Evolutionary conservation across 2,329 filamentous ascomycete genomes (phyloP), one percentile per base, ranked within the genome.

Genomic region (Fonsecaea monophora): DNA sequence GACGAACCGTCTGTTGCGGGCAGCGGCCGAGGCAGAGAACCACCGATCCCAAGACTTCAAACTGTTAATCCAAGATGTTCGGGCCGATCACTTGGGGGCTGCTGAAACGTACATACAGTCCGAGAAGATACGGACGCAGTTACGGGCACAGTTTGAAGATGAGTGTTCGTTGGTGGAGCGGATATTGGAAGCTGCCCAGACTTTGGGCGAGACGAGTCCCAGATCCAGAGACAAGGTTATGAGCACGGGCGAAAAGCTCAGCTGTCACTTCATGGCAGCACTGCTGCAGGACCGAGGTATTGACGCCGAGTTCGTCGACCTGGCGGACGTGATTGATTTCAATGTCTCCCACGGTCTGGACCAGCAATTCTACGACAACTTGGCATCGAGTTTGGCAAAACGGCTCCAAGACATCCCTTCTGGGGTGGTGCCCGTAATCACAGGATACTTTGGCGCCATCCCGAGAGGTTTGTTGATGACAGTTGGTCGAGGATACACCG

Each of bases 211-310:
- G 77, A 90, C 94, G 75, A 92, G 92, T 76, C 86, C 90, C 5
- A 86, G 90, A 73, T 90, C 89, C 66, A 92, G 93, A 77, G 92
- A 95, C 75, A 90, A 94, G 73, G 92, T 99, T 69, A 90, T 98
- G 68, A 96, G 93, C 77, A 93, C 95, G 73, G 95, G 95, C 63
- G 95, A 99, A 84, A 98, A 97, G 82, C 83, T 99, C 72, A 96
- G 92, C 80, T 98, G 94, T 79, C 87, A 90, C 37, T 95, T 95
- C 78, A 94, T 99, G 90, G 87, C 94, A 25, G 89, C 90, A 5
- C 80, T 98, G 68, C 80, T 99, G 70, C 88, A 90, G 76, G 93
- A 97, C 74, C 85, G 86, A 74, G 90, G 92, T 18, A 89, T 96
- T 4, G 89, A 92, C 54, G 91, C 95, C 12, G 90, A 95, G 78